Conservation (phyloP, 2,329 filamentous ascomycete species). For the Anisogramma anomala region DNA sequence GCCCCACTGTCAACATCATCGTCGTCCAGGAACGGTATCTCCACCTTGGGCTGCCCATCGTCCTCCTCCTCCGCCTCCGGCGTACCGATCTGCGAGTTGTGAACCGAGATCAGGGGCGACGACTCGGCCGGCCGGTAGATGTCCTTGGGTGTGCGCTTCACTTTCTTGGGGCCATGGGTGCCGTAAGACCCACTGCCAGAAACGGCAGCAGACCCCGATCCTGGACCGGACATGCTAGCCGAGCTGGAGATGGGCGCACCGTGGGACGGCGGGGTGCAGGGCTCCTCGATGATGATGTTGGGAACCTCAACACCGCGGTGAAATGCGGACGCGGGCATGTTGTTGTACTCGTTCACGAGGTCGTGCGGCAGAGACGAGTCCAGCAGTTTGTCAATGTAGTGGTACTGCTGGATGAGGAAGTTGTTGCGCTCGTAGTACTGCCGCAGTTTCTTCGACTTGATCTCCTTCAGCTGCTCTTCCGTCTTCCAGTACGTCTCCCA, state of each 20-base stretch:
- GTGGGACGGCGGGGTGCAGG: constrained; percentile 24
- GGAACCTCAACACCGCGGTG: constrained; percentile 50
- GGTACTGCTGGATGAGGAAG: constrained; percentile 76
- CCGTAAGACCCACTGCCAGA: constrained; percentile 7
- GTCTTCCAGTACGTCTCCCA: constrained; percentile 84
- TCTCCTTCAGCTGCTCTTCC: constrained; percentile 57
- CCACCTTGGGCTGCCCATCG: constrained; percentile 36
- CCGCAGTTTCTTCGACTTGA: constrained; percentile 59
- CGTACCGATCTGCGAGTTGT: constrained; percentile 30
- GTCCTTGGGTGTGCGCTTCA: constrained; percentile 73
- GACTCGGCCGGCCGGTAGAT: constrained; percentile 68
- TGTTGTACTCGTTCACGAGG: constrained; percentile 78
- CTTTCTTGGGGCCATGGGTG: constrained; percentile 30
- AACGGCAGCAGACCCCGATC: constrained; percentile 12
- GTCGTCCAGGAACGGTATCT: constrained; percentile 62
- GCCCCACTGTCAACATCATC: constrained; percentile 60
- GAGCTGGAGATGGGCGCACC: constrained; percentile 17
- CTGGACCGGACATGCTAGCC: constrained; percentile 13
- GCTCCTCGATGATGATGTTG: constrained; percentile 65
- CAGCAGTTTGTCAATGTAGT: constrained; percentile 83
- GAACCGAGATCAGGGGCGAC: constrained; percentile 47
- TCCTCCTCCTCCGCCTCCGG: constrained; percentile 34
- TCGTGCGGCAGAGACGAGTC: constrained; percentile 89
- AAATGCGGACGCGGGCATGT: constrained; percentile 44
- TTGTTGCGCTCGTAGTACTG: constrained; percentile 86